A percentile compares a stretch with the other conserved stretches of the same genome.
These are phyloP conservation scores for Xylaria cubensis DNA, from an alignment of 495 filamentous ascomycete genomes.

Conservation along the genomic window DNA sequence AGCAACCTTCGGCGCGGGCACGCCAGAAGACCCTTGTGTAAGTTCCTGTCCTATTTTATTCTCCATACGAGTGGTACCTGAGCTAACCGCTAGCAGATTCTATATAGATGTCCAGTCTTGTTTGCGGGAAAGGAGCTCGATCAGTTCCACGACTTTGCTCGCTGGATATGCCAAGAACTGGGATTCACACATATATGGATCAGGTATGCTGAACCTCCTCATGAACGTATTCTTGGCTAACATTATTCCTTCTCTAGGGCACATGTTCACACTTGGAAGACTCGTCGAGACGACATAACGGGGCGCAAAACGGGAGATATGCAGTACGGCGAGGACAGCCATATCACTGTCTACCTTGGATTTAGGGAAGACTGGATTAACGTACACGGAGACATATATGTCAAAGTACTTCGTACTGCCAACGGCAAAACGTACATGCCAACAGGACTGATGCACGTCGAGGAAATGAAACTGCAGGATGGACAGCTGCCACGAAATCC, in stretches of 20 bases:
- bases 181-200: constrained; percentile 10
- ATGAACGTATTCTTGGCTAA: not conserved
- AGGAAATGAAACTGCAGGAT: not conserved
- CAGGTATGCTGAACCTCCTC: not conserved
- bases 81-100: not conserved
- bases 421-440: not conserved
- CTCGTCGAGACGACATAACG: not conserved
- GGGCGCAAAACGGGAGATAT: not conserved
- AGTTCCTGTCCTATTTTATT: not conserved
- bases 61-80: not conserved
- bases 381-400: not conserved
- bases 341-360: constrained; percentile 3
- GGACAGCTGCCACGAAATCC: not conserved
- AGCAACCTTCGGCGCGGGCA: not conserved
- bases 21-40: constrained; percentile 6
- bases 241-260: not conserved
- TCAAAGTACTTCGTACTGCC: not conserved
- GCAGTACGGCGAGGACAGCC: not conserved
- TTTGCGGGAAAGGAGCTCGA: not conserved
- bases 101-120: not conserved
- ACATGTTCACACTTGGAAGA: not conserved
- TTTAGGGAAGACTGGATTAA: not conserved
- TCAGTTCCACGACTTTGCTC: not conserved
- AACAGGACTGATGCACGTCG: not conserved
- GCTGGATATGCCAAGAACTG: not conserved